Base-by-base conservation (phyloP, 805 yeast genomes). In the Schwanniomyces sp. region DNA sequence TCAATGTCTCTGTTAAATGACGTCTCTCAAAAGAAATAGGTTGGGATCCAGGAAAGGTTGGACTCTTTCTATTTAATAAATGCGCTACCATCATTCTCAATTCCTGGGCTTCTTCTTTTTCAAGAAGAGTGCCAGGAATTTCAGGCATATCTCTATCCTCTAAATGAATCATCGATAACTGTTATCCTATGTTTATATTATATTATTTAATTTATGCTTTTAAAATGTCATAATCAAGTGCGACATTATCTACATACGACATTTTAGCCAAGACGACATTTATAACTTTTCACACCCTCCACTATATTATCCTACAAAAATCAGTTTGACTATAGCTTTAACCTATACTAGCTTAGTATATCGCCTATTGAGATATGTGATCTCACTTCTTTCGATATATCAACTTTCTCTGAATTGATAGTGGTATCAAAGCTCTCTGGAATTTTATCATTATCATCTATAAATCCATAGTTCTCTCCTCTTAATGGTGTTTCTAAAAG, bases 41-140 rank as follows among this genome's bases (percentile, higher is more conserved):
- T 67, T 95, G 99, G 1, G 97, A 85, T 0, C 99, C 97, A 2
- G 96, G 95, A 57, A 91, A 91, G 14, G 78, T 72, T 36, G 79
- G 76, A 28, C 82, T 75, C 48, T 71, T 68, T 37, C 54, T 84
- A 70, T 55, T 81, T 73, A 56, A 86, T 62, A 52, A 86, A 70
- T 58, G 81, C 62, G 91, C 84, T 4, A 91, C 85, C 68, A 84
- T 83, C 44, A 74, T 75, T 59, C 84, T 81, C 45, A 92, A 75
- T 48, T 81, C 90, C 24, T 77, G 78, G 0, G 86, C 81, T 17
- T 88, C 87, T 44, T 81, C 81, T 1, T 83, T 85, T 2, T 92
- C 87, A 52, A 91, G 88, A 45, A 77, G 72, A 12, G 80, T 81
- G 21, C 99, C 99, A 1, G 97, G 97, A 30, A 92, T 86, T 38